Percentiles rank a stretch among this genome's conserved stretches.
phyloP scores from a whole-genome alignment of 2,329 filamentous ascomycete species.

The Decorospora gaudefroyi region DNA sequence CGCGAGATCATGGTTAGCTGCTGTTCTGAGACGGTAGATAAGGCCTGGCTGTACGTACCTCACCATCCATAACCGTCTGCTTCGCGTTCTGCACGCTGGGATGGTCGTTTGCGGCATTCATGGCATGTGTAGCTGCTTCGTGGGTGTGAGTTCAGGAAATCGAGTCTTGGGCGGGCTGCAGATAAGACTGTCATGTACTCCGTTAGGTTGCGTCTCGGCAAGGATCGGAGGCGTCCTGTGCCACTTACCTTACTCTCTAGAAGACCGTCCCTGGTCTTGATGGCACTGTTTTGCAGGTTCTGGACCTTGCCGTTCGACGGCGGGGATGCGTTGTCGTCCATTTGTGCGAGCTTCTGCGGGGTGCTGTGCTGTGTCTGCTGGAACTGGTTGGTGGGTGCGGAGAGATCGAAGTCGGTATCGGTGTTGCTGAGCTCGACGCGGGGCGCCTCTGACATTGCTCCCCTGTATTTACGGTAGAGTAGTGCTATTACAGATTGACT shows the following conservation, averaged over 20 bases:
- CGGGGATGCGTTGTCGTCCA: constrained; percentile 21
- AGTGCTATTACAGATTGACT: constrained; percentile 6
- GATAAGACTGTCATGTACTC: constrained; percentile 46
- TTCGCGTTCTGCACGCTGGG: constrained; percentile 55
- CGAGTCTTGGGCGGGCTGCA: constrained; percentile 41
- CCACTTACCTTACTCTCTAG: constrained; percentile 53
- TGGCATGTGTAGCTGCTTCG: constrained; percentile 55
- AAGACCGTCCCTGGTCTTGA: constrained; percentile 46
- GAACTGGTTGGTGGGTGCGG: constrained; percentile 29
- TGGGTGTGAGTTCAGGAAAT: constrained; percentile 37
- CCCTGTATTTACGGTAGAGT: not conserved
- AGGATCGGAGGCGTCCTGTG: constrained; percentile 30
- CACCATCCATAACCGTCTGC: constrained; percentile 52
- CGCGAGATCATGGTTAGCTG: constrained; percentile 38
- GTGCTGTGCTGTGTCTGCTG: constrained; percentile 30
- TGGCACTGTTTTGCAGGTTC: constrained; percentile 29
- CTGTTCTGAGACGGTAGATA: constrained; percentile 4
- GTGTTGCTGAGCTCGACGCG: constrained; percentile 38
- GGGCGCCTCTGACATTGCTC: constrained; percentile 40
- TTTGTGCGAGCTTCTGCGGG: constrained; percentile 21
- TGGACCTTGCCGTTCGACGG: constrained; percentile 30
- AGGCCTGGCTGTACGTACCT: constrained; percentile 39
- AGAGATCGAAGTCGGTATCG: constrained; percentile 35
- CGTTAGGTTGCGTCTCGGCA: constrained; percentile 47
- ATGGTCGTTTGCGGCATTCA: constrained; percentile 56